A percentile compares a stretch with the other conserved stretches of the same genome.
These are phyloP conservation scores for Juncus effusus DNA, from an alignment of 176 grass and related monocot genomes.

Conservation along the genomic window DNA sequence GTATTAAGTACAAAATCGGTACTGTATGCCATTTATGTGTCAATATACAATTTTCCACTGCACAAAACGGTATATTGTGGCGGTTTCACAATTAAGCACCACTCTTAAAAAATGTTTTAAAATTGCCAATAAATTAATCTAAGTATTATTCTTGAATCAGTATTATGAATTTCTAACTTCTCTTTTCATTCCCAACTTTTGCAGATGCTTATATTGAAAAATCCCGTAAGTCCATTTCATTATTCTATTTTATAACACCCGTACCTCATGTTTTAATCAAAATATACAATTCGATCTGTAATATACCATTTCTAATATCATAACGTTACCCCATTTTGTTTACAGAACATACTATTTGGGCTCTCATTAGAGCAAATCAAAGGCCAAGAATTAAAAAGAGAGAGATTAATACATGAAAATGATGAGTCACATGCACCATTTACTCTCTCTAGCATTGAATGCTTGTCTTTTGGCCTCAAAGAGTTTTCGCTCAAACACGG, in stretches of 20 bases:
- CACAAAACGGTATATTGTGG: not conserved
- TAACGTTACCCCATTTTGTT: not conserved
- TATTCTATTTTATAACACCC: not conserved
- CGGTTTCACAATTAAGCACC: not conserved
- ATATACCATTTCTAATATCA: no score
- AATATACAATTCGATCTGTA: not conserved
- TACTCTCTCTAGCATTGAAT: conserved; percentile 19
- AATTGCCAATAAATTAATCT: not conserved
- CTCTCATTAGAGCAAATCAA: conserved; percentile 16
- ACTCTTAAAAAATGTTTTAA: not conserved
- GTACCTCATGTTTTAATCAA: not conserved
- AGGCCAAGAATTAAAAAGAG: not conserved
- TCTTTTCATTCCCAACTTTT: conserved; percentile 7
- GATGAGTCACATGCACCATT: conserved; percentile 8
- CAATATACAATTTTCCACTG: no score
- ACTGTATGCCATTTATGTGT: no score
- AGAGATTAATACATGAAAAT: conserved; percentile 11
- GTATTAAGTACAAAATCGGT: not conserved
- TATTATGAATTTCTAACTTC: not conserved
- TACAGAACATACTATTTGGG: conserved; percentile 22
- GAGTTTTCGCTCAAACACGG: conserved; percentile 21
- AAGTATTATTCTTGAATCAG: no score
- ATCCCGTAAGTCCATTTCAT: conserved; percentile 20
- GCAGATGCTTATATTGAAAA: conserved; percentile 19
- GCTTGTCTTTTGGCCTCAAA: conserved; percentile 24